Evolutionary conservation across 306 rosid genomes (phyloP), one percentile per base, ranked within the genome.

Genomic region (Cicer yamashitae): DNA sequence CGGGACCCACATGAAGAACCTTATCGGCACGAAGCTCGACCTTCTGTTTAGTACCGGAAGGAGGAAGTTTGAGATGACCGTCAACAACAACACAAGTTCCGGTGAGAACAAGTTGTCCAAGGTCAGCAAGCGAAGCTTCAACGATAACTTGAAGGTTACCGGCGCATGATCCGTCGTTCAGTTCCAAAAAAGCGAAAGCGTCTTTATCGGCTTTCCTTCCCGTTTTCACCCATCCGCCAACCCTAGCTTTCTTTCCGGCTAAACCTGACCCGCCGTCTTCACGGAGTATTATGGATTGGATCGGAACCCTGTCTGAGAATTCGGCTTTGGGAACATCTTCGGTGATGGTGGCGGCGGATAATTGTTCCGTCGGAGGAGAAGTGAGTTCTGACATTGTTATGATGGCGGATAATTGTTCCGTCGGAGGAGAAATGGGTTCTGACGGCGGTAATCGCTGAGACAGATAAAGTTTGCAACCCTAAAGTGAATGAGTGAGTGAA

Each of bases 131-230:
- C 1, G 96, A 85, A 1, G 99, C 88, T 6, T 88, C 96, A 17
- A 96, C 91, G 40, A 96, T 96, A 34, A 92, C 97, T 82, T 92
- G 99, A 0, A 92, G 76, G 75, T 96, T 92, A 9, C 86, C 93
- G 0, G 98, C 84, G 71, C 92, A 88, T 1, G 93, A 85, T 14
- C 99, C 99, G 13, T 96, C 99, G 71, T 92, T 96, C 17, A 96
- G 83, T 74, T 96, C 98, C 66, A 96, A 69, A 70, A 96, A 96
- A 2, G 99, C 97, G 48, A 96, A 92, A 0, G 96, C 92, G 43
- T 96, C 98, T 85, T 92, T 96, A 43, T 96, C 98, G 0, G 99
- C 99, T 74, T 96, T 96, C 40, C 99, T 66, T 5, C 99, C 99
- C 0, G 96, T 96, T 85, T 92, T 96, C 43, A 94, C 99, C 98